Evolutionary conservation across 148 eudicot species (phyloP), one percentile per base, ranked within the genome.

Genomic region (Nepenthes mirabilis): DNA sequence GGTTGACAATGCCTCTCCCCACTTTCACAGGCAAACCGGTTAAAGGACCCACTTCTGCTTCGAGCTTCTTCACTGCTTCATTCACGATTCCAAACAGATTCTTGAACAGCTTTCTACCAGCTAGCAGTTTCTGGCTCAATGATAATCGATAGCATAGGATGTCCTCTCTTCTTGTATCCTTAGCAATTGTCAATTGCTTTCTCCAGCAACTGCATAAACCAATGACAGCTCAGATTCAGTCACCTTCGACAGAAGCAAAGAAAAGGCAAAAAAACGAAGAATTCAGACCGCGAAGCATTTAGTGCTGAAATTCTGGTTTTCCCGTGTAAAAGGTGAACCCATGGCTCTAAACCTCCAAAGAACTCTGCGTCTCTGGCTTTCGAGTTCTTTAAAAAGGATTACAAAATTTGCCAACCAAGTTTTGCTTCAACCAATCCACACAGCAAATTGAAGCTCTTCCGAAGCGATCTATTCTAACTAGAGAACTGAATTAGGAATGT

Each of bases 1-100:
- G 70, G 75, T 87, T 90, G 47, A 90, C 97, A 37, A 90, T 90
- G 34, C 97, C 97, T 69, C 95, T 70, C 32, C 88, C 88, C 73
- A 58, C 84, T 66, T 80, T 90, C 68, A 79, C 89, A 48, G 91
- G 84, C 61, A 74, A 61, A 63, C 82, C 89, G 65, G 79, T 75
- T 69, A 87, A 74, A 65, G 83, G 83, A 55, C 97, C 97, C 35
- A 90, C 87, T 56, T 90, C 97, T 55, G 68, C 80, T 74, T 90
- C 91, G 50, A 90, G 97, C 73, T 79, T 65, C 61, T 70, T 77
- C 55, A 79, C 76, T 37, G 88, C 88, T 64, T 76, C 81, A 49
- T 79, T 82, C 9, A 87, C 71, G 12, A 79, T 74, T 59, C 76
- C 77, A 65, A 74, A 74, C 60, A 83, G 61, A 59, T 74, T 73